Evolutionary conservation across 2,329 filamentous ascomycete species (phyloP), one percentile per base, ranked within the genome.

Genomic region (Cercospora sp.): DNA sequence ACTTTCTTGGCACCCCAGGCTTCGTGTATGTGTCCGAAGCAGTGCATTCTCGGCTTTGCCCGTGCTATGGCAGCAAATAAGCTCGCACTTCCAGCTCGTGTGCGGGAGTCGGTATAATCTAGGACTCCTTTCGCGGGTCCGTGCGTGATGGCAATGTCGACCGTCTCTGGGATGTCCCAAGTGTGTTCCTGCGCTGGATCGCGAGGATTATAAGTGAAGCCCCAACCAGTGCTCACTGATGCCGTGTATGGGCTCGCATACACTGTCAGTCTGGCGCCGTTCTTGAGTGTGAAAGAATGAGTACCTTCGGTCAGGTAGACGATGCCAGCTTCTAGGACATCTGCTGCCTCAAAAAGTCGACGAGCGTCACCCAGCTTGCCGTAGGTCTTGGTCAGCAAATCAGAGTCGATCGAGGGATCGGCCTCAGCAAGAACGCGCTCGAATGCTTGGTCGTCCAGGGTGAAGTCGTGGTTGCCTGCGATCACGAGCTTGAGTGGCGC

Each of bases 11-110:
- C 82, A 18, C 84, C 85, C 77, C 83, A 83, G 0, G 80, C 85
- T 73, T 87, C 85, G 73, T 89, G 87, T 18, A 89, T 88, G 77
- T 89, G 87, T 0, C 88, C 87, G 73, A 89, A 90, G 70, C 86
- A 86, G 74, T 89, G 85, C n/a, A 90, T 61, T 3, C 78, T 75
- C 0, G 88, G 88, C 61, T 79, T 80, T 9, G 82, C 83, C 5
- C 86, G 80, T 63, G 80, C 77, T 1, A 85, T 78, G 0, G 87
- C 87, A 1, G 79, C 77, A 1, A 86, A 79, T 1, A 90, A 78
- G 72, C 85, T 82, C 58, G 82, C 78, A 75, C 88, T 89, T 0
- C 88, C 88, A 0, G 85, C 86, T 79, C 74, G 2, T 75, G 75
- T 1, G 72, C 70, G 63, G 0, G 55, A 28, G 0, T 43, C 69